A percentile compares a stretch with the other conserved stretches of the same genome.
phyloP scores from a whole-genome alignment of 139 green algal species.

The Auxenochlorella pyrenoidosa region DNA sequence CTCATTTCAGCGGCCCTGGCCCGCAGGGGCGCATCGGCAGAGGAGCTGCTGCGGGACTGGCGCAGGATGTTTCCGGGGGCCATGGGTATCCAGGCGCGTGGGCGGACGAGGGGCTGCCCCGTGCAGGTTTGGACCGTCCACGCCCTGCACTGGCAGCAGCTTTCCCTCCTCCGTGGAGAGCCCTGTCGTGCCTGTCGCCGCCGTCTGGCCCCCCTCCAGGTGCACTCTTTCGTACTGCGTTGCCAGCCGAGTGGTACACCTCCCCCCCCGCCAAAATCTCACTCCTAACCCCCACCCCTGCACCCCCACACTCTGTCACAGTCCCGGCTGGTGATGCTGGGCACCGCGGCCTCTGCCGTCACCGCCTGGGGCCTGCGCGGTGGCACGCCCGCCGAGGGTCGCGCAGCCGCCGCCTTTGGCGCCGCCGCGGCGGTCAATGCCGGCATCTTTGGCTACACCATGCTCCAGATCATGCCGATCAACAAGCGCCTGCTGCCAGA shows the following conservation, averaged over 20 bases:
- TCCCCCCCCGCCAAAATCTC: too few species aligned
- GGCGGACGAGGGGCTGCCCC: neutral
- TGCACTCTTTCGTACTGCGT: too few species aligned
- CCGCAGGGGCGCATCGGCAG: neutral
- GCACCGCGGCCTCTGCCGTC: neutral
- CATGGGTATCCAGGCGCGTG: neutral
- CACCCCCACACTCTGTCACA: neutral
- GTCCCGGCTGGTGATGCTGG: neutral
- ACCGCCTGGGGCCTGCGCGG: slow-evolving; percentile 1
- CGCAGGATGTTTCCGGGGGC: neutral
- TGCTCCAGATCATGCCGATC: neutral
- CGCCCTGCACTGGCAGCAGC: too few species aligned
- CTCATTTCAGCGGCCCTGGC: too few species aligned
- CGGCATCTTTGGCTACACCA: neutral
- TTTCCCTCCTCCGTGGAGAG: too few species aligned
- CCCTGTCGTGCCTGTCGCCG: too few species aligned
- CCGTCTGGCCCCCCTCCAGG: too few species aligned
- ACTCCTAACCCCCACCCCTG: neutral
- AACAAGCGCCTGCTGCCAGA: slow-evolving; percentile 2
- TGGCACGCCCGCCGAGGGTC: neutral
- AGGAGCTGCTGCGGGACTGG: slow-evolving; percentile 20
- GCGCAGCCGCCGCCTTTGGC: slow-evolving; percentile 5
- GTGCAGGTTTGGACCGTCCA: too few species aligned
- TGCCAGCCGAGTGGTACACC: too few species aligned
- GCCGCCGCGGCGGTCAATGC: neutral